These are phyloP conservation scores for Pelargonium nanum DNA, from an alignment of 345 rosid species.

Conservation along the genomic window DNA sequence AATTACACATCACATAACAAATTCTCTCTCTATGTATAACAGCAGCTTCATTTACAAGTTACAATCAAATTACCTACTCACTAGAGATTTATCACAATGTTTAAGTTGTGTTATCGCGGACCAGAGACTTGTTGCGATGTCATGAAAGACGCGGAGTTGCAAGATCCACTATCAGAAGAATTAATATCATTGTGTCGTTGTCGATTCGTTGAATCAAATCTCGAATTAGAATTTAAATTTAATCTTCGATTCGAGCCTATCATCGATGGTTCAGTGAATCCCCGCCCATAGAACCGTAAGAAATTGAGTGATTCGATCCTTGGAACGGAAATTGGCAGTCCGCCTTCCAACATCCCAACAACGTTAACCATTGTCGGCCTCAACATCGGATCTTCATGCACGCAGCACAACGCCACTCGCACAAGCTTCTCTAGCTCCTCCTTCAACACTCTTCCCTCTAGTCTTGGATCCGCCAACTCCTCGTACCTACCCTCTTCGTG, in stretches of 20 bases:
- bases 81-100: too few relatives aligned
- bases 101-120: constrained; percentile 2
- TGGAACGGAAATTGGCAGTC: constrained; percentile 8
- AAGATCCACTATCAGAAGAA: background rate
- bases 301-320: constrained; percentile 9
- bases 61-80: too few relatives aligned
- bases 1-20: too few relatives aligned
- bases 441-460: background rate
- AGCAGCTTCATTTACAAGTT: too few relatives aligned
- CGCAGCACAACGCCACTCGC: constrained; percentile 11
- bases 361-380: constrained; percentile 13
- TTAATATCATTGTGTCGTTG: background rate
- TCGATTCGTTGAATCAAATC: background rate
- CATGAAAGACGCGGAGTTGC: background rate
- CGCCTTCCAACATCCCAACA: constrained; percentile 13
- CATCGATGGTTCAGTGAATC: constrained; percentile 8
- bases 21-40: too few relatives aligned
- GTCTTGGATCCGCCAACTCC: constrained; percentile 11
- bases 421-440: constrained; percentile 12
- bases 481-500: constrained; percentile 12
- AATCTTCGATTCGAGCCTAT: background rate
- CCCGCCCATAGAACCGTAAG: constrained; percentile 14
- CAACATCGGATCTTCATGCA: constrained; percentile 7
- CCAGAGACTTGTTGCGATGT: constrained; percentile 13
- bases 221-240: background rate